Evolutionary conservation across 306 rosid genomes (phyloP), one percentile per base, ranked within the genome.

Genomic region (Vigna angularis): DNA sequence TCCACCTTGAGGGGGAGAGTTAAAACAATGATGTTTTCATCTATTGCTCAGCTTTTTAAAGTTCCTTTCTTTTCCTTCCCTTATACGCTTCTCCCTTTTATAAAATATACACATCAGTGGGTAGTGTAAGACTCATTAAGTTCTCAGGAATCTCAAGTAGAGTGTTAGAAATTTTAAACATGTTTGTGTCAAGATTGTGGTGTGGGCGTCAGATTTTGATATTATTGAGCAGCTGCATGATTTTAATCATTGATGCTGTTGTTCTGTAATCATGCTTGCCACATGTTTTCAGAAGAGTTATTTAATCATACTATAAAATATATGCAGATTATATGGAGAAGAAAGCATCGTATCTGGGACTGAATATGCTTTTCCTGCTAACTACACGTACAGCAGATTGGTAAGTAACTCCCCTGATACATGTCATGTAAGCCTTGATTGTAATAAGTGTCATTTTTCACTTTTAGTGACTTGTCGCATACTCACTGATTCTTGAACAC

Each of bases 311-410:
- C 68, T 66, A 74, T 56, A 32, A 52, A 80, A 79, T 89, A 36
- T 48, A 47, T 83, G 87, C 91, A 96, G 99, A 96, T 86, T 96
- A 87, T 77, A 80, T 96, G 66, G 99, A 96, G 87, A 96, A 86
- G 87, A 91, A 90, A 86, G 93, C 99, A 26, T 81, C 93, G 44
- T 84, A 84, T 36, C 87, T 90, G 51, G 97, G 98, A 72, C 80
- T 96, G 86, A 85, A 91, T 53, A 93, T 53, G 83, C 93, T 96
- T 79, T 96, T 93, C 82, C 87, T 96, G 77, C 93, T 96, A 11
- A 96, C 99, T 22, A 96, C 98, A 3, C 89, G 97, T 0, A 90
- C 98, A 44, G 98, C 98, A 48, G 98, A 96, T 87, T 96, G 98
- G 99, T 96, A 79, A 64, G 78, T 85, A 64, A 71, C 77, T 26